These are phyloP conservation scores for Zea luxurians DNA, from an alignment of 176 grass and related monocot genomes.

Conservation along the genomic window DNA sequence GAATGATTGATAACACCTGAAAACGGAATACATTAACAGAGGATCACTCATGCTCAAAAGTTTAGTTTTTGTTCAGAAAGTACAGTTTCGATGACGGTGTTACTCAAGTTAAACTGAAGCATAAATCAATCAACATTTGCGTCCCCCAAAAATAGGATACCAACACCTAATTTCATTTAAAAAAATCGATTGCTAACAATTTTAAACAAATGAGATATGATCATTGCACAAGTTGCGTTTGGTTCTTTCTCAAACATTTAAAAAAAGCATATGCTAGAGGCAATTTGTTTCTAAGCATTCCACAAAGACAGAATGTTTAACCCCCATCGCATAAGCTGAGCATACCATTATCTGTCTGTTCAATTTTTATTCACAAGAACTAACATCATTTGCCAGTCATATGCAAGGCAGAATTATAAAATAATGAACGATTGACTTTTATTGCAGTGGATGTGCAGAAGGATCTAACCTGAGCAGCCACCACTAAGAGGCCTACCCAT, in stretches of 20 bases:
- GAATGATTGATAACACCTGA: slow-evolving; percentile 65
- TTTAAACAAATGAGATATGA: too few relatives aligned
- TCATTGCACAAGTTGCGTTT: too few relatives aligned
- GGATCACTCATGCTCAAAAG: background rate
- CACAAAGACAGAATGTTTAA: background rate
- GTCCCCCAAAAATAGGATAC: background rate
- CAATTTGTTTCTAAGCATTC: background rate
- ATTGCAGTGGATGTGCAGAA: background rate
- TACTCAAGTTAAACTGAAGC: background rate
- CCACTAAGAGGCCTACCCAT: slow-evolving; percentile 79
- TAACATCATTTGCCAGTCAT: background rate
- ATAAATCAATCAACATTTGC: background rate
- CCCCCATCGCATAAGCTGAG: background rate
- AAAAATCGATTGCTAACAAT: background rate
- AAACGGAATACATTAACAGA: slow-evolving; percentile 1
- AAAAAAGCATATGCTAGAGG: background rate
- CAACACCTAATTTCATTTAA: background rate
- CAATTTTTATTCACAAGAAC: background rate
- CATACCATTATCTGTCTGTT: background rate
- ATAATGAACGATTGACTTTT: too few relatives aligned
- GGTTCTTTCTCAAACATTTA: background rate
- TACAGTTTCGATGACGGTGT: background rate
- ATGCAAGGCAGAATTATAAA: too few relatives aligned
- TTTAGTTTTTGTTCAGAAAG: background rate
- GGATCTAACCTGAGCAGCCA: slow-evolving; percentile 63